Base-by-base conservation (phyloP, 495 filamentous ascomycete species). In the Entonaema liquescens region DNA sequence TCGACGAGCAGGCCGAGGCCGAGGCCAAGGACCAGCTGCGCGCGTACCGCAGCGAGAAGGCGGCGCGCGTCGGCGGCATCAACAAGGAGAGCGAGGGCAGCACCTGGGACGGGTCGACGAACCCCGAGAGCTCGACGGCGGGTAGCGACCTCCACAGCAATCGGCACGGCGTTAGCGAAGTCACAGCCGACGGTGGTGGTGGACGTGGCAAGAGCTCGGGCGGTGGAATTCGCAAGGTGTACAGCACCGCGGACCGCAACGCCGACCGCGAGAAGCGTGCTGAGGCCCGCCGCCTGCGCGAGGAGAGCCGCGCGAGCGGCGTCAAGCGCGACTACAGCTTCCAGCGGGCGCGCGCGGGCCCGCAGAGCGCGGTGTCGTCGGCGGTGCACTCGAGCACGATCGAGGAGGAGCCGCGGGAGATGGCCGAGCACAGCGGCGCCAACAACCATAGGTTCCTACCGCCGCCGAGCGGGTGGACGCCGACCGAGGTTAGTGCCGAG, bases 51-150 rank as follows among this genome's bases (percentile, higher is more conserved):
- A 85, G 91, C 75, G 94, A 97, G 79, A 92, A 91, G 73, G 81
- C 93, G 4, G 93, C 94, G 2, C 85, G 90, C 33, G 92, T 97
- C 19, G 94, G 94, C 40, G 94, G 93, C 17, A 80, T 97, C 72
- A 97, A 97, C 77, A 87, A 89, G 52, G 82, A 91, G 68, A 79
- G 87, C 47, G 93, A 97, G 59, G 92, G 88, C 54, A 90, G 87
- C 62, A 86, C 89, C 71, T 89, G 89, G 80, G 92, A 91, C 74
- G 86, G 85, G 47, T 84, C 80, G 5, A 89, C 81, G 72, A 86
- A 79, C 82, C 89, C 79, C 15, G 80, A 78, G 62, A 78, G 73
- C 73, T 91, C 70, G 72, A 84, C 63, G 21, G 83, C 86, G 4
- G 87, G 84, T 44, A 86, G 80, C 59, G 88, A 88, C 67, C 78